These are phyloP conservation scores for Lentithecium fluviatile DNA, from an alignment of 495 filamentous ascomycete species.

Conservation along the genomic window DNA sequence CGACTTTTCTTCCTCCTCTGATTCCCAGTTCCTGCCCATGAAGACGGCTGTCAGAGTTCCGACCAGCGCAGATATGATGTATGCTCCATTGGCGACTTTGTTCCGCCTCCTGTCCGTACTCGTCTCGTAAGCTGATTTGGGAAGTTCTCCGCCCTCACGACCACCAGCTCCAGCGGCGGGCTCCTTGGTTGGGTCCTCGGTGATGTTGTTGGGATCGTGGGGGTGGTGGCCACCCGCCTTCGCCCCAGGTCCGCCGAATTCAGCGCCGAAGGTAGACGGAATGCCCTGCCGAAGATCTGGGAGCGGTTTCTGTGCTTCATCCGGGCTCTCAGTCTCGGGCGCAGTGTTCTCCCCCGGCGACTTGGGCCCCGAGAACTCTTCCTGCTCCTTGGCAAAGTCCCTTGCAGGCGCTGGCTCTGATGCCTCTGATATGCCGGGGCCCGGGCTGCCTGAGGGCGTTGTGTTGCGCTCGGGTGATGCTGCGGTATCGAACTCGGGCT, in stretches of 20 bases:
- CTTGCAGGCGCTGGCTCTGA: background rate
- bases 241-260: conserved; percentile 52
- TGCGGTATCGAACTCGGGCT: conserved; percentile 24
- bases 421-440: conserved; percentile 6
- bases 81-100: conserved; percentile 66
- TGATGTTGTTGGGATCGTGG: conserved; percentile 32
- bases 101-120: conserved; percentile 79
- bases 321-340: conserved; percentile 24
- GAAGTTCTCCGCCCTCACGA: conserved; percentile 54
- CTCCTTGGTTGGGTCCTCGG: conserved; percentile 29
- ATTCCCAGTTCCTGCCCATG: conserved; percentile 82
- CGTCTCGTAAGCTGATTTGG: conserved; percentile 83
- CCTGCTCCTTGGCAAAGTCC: conserved; percentile 15
- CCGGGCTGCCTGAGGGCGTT: background rate
- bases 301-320: conserved; percentile 56
- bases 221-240: conserved; percentile 4
- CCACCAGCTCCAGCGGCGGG: conserved; percentile 33
- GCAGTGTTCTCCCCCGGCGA: conserved; percentile 14
- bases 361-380: conserved; percentile 21
- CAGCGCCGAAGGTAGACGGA: conserved; percentile 73
- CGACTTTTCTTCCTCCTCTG: conserved; percentile 62
- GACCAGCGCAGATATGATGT: conserved; percentile 52
- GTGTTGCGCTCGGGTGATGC: conserved; percentile 26
- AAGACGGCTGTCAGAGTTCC: conserved; percentile 59
- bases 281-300: conserved; percentile 90